Evolutionary conservation across 2,329 filamentous ascomycete species (phyloP), one percentile per base, ranked within the genome.

Genomic region (Thermothelomyces thermophilus): DNA sequence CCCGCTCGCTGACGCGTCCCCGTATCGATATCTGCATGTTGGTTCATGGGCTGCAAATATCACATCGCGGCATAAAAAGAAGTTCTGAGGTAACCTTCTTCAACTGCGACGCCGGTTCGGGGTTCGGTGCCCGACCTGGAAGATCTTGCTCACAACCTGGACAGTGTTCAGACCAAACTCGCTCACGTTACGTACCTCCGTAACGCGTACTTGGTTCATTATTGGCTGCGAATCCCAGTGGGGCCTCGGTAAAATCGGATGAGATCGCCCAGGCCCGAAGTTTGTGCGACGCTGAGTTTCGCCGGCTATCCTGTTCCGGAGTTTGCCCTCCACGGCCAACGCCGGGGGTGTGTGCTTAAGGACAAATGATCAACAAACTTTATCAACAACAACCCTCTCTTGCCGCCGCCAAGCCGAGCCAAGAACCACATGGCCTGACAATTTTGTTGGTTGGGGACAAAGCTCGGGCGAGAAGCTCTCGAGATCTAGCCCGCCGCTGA

Each of bases 191-290:
- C n/a, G n/a, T n/a, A n/a, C n/a, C n/a, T n/a, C n/a, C n/a, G n/a
- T n/a, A n/a, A n/a, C n/a, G n/a, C n/a, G n/a, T n/a, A n/a, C n/a
- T n/a, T n/a, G n/a, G n/a, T n/a, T n/a, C n/a, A n/a, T n/a, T n/a
- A n/a, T n/a, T n/a, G n/a, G n/a, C n/a, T n/a, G n/a, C n/a, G n/a
- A n/a, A n/a, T n/a, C n/a, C n/a, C n/a, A n/a, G n/a, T n/a, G n/a
- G n/a, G n/a, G n/a, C n/a, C n/a, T n/a, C n/a, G n/a, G 56, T 47
- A 57, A 52, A 52, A 57, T 56, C 55, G 55, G 56, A 55, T 55
- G 54, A 55, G 53, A 54, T 56, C 51, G 50, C 42, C 31, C 45
- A 50, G 20, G 34, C 33, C 46, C 39, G 40, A 54, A 52, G 47
- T 54, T 56, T 56, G 56, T 58, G 52, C 50, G 35, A 56, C 56